Percentiles rank a stretch among this genome's conserved stretches.
Evolutionary conservation across 805 yeast genomes (phyloP).

Genomic region (Ascoidea asiatica): DNA sequence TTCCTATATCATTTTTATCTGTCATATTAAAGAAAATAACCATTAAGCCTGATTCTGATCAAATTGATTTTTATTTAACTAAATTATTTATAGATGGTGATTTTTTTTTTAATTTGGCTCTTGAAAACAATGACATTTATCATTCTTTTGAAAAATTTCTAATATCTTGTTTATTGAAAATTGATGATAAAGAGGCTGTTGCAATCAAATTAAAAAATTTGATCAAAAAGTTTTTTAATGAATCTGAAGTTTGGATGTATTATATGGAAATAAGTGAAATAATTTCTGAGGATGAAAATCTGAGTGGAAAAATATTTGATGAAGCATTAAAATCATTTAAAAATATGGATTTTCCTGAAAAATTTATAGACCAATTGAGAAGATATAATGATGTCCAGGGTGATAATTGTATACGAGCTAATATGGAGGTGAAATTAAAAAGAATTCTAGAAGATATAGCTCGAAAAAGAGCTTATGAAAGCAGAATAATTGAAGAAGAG

Average conservation of each 20-base stretch:
- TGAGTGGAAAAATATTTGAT: constrained; percentile 18
- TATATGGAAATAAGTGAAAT: constrained; percentile 22
- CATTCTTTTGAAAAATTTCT: constrained; percentile 32
- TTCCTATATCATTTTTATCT: constrained; percentile 17
- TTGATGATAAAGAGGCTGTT: constrained; percentile 19
- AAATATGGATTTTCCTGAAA: constrained; percentile 36
- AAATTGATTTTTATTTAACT: constrained; percentile 6
- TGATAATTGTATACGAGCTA: constrained; percentile 7
- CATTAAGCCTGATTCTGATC: not conserved
- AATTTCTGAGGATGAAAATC: constrained; percentile 12
- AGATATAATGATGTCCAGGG: constrained; percentile 13
- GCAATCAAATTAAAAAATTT: constrained; percentile 14
- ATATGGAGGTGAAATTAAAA: constrained; percentile 1
- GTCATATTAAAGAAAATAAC: constrained; percentile 6
- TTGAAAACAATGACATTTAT: constrained; percentile 19
- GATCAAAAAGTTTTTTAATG: constrained; percentile 16
- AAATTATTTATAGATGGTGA: constrained; percentile 11
- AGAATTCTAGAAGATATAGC: not conserved
- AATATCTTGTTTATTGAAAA: constrained; percentile 20
- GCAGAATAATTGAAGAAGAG: constrained; percentile 5
- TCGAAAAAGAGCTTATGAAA: not conserved
- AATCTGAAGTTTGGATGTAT: constrained; percentile 35
- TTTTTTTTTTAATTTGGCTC: constrained; percentile 16
- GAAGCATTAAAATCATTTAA: constrained; percentile 18
- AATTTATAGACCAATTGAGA: constrained; percentile 30